Percentiles rank a stretch among this genome's conserved stretches.
These are phyloP conservation scores for Candida sanyaensis DNA, from an alignment of 1,139 yeast species.

Conservation along the genomic window DNA sequence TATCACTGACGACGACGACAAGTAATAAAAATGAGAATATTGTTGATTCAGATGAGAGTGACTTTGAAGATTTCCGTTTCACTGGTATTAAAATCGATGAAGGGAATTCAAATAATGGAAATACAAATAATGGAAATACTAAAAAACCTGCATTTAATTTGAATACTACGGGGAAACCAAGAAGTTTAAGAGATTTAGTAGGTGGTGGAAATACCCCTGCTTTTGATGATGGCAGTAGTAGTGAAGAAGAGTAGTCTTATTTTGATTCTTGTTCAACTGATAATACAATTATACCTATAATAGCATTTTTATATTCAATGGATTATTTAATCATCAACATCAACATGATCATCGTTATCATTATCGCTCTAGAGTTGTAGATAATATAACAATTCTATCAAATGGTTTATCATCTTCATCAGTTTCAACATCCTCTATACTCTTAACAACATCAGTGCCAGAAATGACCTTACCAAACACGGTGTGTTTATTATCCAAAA, in stretches of 20 bases:
- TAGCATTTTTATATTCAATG: neutral
- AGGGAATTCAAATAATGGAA: slow-evolving; percentile 11
- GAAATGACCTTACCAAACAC: slow-evolving; percentile 44
- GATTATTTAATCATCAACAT: neutral
- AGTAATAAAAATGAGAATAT: neutral
- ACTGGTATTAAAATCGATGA: slow-evolving; percentile 27
- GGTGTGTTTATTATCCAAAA: slow-evolving; percentile 45
- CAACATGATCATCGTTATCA: too few relatives aligned
- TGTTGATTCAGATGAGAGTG: slow-evolving; percentile 27
- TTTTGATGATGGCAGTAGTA: slow-evolving; percentile 36
- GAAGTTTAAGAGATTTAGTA: slow-evolving; percentile 41
- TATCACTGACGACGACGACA: neutral
- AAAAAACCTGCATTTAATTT: slow-evolving; percentile 1
- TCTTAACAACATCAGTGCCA: slow-evolving; percentile 39
- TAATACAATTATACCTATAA: neutral
- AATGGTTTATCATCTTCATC: slow-evolving; percentile 27
- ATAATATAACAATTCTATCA: slow-evolving; percentile 22
- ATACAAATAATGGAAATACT: neutral
- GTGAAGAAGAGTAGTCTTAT: slow-evolving; percentile 36
- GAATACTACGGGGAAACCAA: slow-evolving; percentile 27
- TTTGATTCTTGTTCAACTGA: neutral
- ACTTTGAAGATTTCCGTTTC: slow-evolving; percentile 26
- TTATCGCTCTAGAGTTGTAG: slow-evolving; percentile 16
- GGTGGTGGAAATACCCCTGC: slow-evolving; percentile 23
- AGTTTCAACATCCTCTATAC: slow-evolving; percentile 35